These are phyloP conservation scores for Casuarina cunninghamiana DNA, from an alignment of 306 rosid genomes.

Conservation along the genomic window DNA sequence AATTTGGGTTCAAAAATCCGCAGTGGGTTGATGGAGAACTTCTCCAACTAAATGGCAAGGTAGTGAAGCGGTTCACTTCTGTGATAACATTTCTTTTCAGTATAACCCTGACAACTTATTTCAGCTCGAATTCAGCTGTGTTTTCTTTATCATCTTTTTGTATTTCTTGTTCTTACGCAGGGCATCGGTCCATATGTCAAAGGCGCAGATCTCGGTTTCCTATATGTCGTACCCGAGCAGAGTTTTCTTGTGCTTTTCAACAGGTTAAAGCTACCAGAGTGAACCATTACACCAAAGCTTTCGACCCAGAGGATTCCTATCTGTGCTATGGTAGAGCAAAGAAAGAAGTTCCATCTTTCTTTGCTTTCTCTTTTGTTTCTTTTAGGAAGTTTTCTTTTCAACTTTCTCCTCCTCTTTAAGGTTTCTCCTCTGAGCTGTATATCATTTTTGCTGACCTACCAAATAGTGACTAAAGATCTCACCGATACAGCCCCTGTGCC, in stretches of 20 bases:
- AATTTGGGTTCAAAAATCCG: constrained; percentile 75
- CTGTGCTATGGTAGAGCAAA: constrained; percentile 12
- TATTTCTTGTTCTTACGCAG: constrained; percentile 38
- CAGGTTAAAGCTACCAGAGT: constrained; percentile 87
- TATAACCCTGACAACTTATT: constrained; percentile 16
- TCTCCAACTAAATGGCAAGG: constrained; percentile 94
- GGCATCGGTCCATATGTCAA: constrained; percentile 90
- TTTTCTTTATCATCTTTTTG: constrained; percentile 4
- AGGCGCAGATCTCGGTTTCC: constrained; percentile 97
- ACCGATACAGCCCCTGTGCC: neutral
- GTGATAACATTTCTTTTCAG: constrained; percentile 13
- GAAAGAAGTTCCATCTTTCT: constrained; percentile 29
- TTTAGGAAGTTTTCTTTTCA: neutral
- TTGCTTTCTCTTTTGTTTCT: neutral
- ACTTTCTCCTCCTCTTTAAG: constrained; percentile 13
- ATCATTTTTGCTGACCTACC: constrained; percentile 51
- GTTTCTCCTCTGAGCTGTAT: constrained; percentile 39
- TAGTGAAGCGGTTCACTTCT: constrained; percentile 28
- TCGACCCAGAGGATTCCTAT: constrained; percentile 30
- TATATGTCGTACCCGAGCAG: constrained; percentile 82
- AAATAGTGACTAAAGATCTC: neutral
- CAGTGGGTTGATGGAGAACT: constrained; percentile 98
- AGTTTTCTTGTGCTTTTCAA: constrained; percentile 92
- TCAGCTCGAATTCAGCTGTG: neutral
- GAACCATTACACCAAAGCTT: constrained; percentile 31